Evolutionary conservation across 192 early-diverging fungal genomes (phyloP), one percentile per base, ranked within the genome.

Genomic region (Lobulomyces angularis): DNA sequence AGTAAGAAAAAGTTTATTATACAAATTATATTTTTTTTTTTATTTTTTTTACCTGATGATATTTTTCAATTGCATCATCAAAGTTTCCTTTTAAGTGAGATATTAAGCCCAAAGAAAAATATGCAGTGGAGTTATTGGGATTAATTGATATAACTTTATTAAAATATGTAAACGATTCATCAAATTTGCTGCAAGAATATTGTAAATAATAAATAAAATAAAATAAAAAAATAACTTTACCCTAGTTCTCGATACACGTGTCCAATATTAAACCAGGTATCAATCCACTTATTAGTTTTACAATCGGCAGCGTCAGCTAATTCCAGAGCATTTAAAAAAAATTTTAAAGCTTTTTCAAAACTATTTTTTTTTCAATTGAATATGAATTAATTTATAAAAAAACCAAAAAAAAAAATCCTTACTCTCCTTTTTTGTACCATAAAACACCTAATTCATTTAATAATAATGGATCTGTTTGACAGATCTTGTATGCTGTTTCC

Each of bases 361-460:
- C 51, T 65, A 8, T 52, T 36, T 52, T 40, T 3, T 58, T 29
- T 40, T 72, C 80, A 17, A 77, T 80, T 36, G 14, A 36, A 31
- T 23, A 18, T 3, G 8, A 14, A 8, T 26, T 29, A 47, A 40
- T 17, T 9, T 2, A 21, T 3, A 27, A 18, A 22, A 14, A 31
- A 7, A 17, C 27, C 17, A 48, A 39, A 17, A 37, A 26, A 29
- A 38, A 29, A 17, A 35, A 18, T 35, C 27, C 27, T 28, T 65
- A 83, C 69, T 69, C 45, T 35, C 46, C 50, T 27, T 46, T 56
- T 1, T 55, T 40, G 43, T 69, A 82, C 35, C 65, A 56, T 20
- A 81, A 47, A 4, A 74, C 67, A 1, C 79, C 86, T 29, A 84
- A 35, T 53, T 90, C 87, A 44, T 83, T 87, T 26, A 69, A 45